phyloP scores from a whole-genome alignment of 2,329 filamentous ascomycete genomes.

The Dryadomyces quercivorus region DNA sequence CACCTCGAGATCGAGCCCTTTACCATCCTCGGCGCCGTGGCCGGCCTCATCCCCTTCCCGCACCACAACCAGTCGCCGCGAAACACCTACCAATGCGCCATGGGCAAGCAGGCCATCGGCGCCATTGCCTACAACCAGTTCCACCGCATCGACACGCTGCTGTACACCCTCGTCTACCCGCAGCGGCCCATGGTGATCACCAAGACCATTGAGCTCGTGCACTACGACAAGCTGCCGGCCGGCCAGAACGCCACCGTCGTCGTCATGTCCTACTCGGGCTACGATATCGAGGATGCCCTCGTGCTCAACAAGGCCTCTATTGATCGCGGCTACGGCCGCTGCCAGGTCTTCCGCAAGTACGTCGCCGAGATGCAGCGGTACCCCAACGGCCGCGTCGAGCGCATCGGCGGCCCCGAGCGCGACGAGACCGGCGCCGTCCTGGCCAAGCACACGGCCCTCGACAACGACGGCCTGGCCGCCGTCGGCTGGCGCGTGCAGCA shows the following conservation, averaged over 20 bases:
- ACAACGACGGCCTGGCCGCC: slow-evolving; percentile 76
- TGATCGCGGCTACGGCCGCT: slow-evolving; percentile 89
- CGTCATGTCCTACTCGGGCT: slow-evolving; percentile 98
- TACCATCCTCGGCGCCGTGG: slow-evolving; percentile 88
- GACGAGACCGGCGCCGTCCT: slow-evolving; percentile 52
- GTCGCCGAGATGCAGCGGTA: slow-evolving; percentile 79
- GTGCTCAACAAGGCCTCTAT: slow-evolving; percentile 94
- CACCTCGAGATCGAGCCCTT: slow-evolving; percentile 98
- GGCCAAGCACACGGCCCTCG: slow-evolving; percentile 60
- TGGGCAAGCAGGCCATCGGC: slow-evolving; percentile 99
- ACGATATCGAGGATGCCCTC: slow-evolving; percentile 97
- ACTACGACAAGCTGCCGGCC: slow-evolving; percentile 93
- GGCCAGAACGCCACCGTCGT: slow-evolving; percentile 96
- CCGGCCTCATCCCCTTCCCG: slow-evolving; percentile 91
- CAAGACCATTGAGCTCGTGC: slow-evolving; percentile 89
- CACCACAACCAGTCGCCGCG: slow-evolving; percentile 98
- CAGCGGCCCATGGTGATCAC: slow-evolving; percentile 97
- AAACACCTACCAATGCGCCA: slow-evolving; percentile 98
- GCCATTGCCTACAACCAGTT: slow-evolving; percentile 98
- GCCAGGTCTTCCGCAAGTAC: slow-evolving; percentile 96
- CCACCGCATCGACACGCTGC: slow-evolving; percentile 85
- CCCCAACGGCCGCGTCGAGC: slow-evolving; percentile 61
- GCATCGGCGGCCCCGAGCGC: slow-evolving; percentile 48
- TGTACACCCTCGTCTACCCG: slow-evolving; percentile 95
- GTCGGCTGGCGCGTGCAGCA: slow-evolving; percentile 69